Base-by-base conservation (phyloP, 116 monocot genomes). In the Cymodocea nodosa region DNA sequence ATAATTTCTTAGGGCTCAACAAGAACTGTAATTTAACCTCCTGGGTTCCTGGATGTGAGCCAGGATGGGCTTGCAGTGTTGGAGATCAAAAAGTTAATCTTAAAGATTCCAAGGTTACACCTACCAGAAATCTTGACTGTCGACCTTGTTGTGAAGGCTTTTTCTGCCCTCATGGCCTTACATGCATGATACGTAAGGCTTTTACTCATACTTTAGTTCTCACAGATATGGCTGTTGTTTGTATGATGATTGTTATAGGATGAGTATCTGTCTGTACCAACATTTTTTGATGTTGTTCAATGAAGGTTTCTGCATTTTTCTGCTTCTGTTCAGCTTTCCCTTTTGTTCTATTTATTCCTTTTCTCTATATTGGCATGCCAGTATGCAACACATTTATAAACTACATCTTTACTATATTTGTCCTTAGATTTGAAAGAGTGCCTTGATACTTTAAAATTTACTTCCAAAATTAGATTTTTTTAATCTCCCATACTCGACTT, bases 161-260 rank as follows among this genome's bases (percentile, higher is more conserved):
- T 76, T 93, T 93, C 66, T 93, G 93, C 52, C 93, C 93, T 61
- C 85, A 77, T 39, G 93, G 93, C 20, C 56, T 93, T 57, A 93
- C 93, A 39, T 93, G 93, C 79, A 93, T 93, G 93, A 93, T 93
- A 66, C 89, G 93, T 93, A 77, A 85, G 85, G 50, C 62, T 70
- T 67, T 67, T 18, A 30, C 35, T 35, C 66, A 52, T 30, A 30
- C 35, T 67, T 9, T 0, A 17, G 19, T 67, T 53, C 15, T 52
- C 20, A n/a, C 11, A 44, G 44, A 54, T 23, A 23, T 25, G 8
- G 10, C 24, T 8, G 24, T 59, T 18, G 59, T 59, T 23, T 59
- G 5, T 13, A 11, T 23, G 8, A 23, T 59, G 10, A 25, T 23
- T 44, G 44, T 44, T 44, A 44, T 44, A 3, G 44, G 44, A 44